A percentile compares a stretch with the other conserved stretches of the same genome.
phyloP scores from a whole-genome alignment of 106 monocot species.

The Narthecium ossifragum region DNA sequence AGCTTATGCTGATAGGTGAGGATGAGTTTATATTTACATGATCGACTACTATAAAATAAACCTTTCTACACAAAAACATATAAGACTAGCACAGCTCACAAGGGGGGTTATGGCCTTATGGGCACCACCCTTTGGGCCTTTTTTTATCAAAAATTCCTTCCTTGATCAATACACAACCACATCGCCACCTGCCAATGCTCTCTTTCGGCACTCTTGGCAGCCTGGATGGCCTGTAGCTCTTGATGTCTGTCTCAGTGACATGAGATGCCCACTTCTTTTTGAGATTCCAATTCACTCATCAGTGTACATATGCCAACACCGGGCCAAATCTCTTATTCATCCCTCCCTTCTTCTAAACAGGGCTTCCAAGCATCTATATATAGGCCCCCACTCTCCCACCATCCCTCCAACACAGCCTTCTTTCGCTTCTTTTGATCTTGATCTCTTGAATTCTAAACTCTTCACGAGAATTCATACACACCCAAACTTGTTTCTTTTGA shows the following conservation, averaged over 20 bases:
- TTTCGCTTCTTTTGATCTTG: not conserved
- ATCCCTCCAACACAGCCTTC: not conserved
- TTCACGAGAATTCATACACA: not conserved
- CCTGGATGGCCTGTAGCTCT: not conserved
- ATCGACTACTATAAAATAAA: too few relatives aligned
- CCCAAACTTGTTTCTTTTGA: not conserved
- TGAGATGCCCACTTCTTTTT: not conserved
- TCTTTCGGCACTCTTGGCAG: not conserved
- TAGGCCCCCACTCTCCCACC: not conserved
- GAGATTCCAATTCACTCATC: slow-evolving; percentile 16
- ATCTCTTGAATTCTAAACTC: not conserved
- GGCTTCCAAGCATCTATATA: slow-evolving; percentile 1
- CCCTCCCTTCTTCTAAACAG: slow-evolving; percentile 1
- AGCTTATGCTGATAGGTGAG: too few relatives aligned
- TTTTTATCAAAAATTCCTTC: not conserved
- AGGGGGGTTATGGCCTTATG: slow-evolving; percentile 6
- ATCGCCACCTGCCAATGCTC: not conserved
- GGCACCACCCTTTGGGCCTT: slow-evolving; percentile 12
- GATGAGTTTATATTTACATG: too few relatives aligned
- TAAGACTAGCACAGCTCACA: too few relatives aligned
- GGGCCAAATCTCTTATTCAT: too few relatives aligned
- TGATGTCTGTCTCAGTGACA: not conserved
- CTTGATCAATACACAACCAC: slow-evolving; percentile 11
- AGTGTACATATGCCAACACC: too few relatives aligned
- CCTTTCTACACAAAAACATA: too few relatives aligned